Evolutionary conservation across 345 rosid species (phyloP).

Genomic region (Carallia brachiata): DNA sequence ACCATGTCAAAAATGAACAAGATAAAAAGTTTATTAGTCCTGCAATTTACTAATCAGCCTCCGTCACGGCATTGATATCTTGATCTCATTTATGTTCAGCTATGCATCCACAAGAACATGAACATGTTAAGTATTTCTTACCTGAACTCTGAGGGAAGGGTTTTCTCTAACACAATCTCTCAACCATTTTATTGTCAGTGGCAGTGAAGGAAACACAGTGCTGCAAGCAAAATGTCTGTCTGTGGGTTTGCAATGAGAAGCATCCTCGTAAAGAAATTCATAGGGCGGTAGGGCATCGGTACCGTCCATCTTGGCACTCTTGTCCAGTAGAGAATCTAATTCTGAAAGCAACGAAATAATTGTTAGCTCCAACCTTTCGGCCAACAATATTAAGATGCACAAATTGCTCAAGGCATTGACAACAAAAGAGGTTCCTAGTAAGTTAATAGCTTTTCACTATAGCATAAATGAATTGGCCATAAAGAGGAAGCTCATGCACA

Average conservation of each 20-base stretch:
- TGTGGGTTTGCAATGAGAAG: slow-evolving; percentile 41
- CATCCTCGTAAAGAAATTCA: slow-evolving; percentile 53
- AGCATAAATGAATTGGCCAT: no score
- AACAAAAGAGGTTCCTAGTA: not conserved
- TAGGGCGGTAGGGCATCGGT: slow-evolving; percentile 42
- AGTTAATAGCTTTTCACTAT: no score
- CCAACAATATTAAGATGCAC: not conserved
- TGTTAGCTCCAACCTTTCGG: not conserved
- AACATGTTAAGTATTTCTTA: slow-evolving; percentile 10
- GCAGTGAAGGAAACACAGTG: slow-evolving; percentile 69
- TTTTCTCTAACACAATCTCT: slow-evolving; percentile 62
- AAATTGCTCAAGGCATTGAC: not conserved
- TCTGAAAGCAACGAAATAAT: not conserved
- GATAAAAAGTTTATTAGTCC: not conserved
- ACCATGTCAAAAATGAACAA: not conserved
- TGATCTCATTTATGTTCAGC: not conserved
- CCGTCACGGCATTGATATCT: not conserved
- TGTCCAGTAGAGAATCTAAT: slow-evolving; percentile 44
- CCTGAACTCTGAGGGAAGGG: slow-evolving; percentile 70
- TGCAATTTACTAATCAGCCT: not conserved
- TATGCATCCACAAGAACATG: not conserved
- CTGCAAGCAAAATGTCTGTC: slow-evolving; percentile 44
- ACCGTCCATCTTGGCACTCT: slow-evolving; percentile 30
- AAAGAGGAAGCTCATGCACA: no score
- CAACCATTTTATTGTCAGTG: slow-evolving; percentile 71